These are phyloP conservation scores for Cladobotryum mycophilum DNA, from an alignment of 2,329 filamentous ascomycete species.

Conservation along the genomic window DNA sequence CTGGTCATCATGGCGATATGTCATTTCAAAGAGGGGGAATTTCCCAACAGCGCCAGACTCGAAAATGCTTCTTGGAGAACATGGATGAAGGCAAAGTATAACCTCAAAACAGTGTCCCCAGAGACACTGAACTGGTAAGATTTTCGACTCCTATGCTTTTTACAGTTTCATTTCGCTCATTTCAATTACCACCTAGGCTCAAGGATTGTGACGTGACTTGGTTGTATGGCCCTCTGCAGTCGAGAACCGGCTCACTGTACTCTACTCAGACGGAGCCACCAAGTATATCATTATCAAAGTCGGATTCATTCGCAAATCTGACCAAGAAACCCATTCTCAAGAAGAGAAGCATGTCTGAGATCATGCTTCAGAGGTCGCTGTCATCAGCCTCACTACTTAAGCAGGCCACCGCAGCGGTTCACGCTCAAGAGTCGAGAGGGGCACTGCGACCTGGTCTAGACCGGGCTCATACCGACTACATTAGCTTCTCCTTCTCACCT, in stretches of 20 bases:
- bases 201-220: conserved; percentile 97
- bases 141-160: conserved; percentile 1
- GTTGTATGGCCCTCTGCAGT: conserved; percentile 90
- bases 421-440: conserved; percentile 64
- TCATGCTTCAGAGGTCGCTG: conserved; percentile 84
- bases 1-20: conserved; percentile 94
- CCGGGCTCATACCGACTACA: conserved; percentile 63
- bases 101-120: conserved; percentile 79
- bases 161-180: conserved; percentile 19
- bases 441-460: conserved; percentile 50
- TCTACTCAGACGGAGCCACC: conserved; percentile 34
- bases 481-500: conserved; percentile 57
- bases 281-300: conserved; percentile 44
- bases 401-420: conserved; percentile 79
- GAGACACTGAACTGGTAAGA: conserved; percentile 88
- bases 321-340: conserved; percentile 88
- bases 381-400: conserved; percentile 85
- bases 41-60: conserved; percentile 72
- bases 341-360: conserved; percentile 92
- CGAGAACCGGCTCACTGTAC: conserved; percentile 53
- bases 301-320: conserved; percentile 57
- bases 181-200: conserved; percentile 53
- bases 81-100: conserved; percentile 89
- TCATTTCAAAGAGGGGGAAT: conserved; percentile 72
- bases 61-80: conserved; percentile 98